Evolutionary conservation across 805 yeast genomes (phyloP).

Genomic region (Cyberlindnera euphorbiae): DNA sequence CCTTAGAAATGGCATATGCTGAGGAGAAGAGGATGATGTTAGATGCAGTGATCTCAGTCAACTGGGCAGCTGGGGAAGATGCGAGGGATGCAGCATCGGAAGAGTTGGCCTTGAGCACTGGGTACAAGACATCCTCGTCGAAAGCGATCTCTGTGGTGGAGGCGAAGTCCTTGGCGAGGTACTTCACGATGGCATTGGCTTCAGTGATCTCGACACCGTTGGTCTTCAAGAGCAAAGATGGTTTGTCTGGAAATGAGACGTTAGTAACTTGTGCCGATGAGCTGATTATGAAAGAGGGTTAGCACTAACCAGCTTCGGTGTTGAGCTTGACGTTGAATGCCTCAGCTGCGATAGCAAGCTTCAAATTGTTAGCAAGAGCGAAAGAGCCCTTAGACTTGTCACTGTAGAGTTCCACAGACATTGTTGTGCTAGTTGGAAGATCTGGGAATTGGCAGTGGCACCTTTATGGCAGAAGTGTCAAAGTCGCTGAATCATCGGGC

Average conservation of each 20-base stretch:
- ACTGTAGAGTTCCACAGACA: slow-evolving; percentile 19
- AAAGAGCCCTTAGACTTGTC: slow-evolving; percentile 21
- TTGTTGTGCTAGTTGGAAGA: slow-evolving; percentile 2
- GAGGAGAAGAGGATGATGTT: slow-evolving; percentile 59
- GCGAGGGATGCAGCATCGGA: slow-evolving; percentile 20
- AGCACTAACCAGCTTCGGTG: slow-evolving; percentile 23
- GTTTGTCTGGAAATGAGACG: slow-evolving; percentile 16
- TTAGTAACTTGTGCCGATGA: neutral
- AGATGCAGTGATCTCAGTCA: slow-evolving; percentile 37
- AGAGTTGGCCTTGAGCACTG: slow-evolving; percentile 32
- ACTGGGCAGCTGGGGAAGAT: slow-evolving; percentile 13
- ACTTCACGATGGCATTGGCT: slow-evolving; percentile 67
- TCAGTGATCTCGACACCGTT: slow-evolving; percentile 45
- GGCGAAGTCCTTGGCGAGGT: slow-evolving; percentile 46
- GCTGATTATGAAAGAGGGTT: neutral
- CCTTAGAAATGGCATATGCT: slow-evolving; percentile 39
- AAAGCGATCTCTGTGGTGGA: slow-evolving; percentile 30
- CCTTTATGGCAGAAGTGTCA: no score
- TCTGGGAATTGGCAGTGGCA: no score
- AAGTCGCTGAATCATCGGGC: no score
- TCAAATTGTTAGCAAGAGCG: slow-evolving; percentile 24
- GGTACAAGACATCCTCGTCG: slow-evolving; percentile 43
- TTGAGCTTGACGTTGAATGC: slow-evolving; percentile 17
- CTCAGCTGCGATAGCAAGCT: slow-evolving; percentile 26
- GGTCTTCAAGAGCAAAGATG: slow-evolving; percentile 18